Base-by-base conservation (phyloP, 2,329 filamentous ascomycete genomes). In the Ascochyta lentis region DNA sequence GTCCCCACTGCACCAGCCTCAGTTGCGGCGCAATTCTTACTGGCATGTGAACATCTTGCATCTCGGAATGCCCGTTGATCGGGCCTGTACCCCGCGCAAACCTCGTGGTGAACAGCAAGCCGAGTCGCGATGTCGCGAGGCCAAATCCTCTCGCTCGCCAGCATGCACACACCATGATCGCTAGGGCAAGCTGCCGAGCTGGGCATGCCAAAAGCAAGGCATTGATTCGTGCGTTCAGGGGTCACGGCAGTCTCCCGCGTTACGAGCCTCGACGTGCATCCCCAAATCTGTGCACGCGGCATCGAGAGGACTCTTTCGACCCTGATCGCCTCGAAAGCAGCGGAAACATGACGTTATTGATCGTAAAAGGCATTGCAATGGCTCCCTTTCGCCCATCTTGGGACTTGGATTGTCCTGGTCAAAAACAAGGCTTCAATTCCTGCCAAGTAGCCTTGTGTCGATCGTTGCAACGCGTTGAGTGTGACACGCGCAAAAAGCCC, bases 1-100 rank as follows among this genome's bases (percentile, higher is more conserved):
- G n/a, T 35, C 51, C 44, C 42, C 34, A 44, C 39, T 49, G 34
- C 60, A 54, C 59, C 59, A 64, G 59, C 63, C 61, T 64, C 58
- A 52, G 53, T 29, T 53, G 46, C 38, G 34, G 44, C 38, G 37
- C 49, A 40, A 40, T 54, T 35, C 13, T 31, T 10, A 12, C 41
- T 46, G 31, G 37, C 42, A 47, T 43, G 53, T 47, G 53, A 56
- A 26, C 37, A 26, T 39, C 35, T 56, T 44, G 58, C 62, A 40
- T 44, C 46, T 61, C 54, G 58, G 52, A 22, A 23, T 52, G 54
- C 43, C 49, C 52, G 58, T 50, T 38, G 31, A 45, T 33, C 52
- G 39, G 55, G 57, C 9, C 54, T 57, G 44, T 49, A 43, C 8
- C 33, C 34, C 37, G 35, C 39, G 16, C 35, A 44, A 29, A 31